Conservation (phyloP, 495 filamentous ascomycete genomes). For the Neurospora sp. region DNA sequence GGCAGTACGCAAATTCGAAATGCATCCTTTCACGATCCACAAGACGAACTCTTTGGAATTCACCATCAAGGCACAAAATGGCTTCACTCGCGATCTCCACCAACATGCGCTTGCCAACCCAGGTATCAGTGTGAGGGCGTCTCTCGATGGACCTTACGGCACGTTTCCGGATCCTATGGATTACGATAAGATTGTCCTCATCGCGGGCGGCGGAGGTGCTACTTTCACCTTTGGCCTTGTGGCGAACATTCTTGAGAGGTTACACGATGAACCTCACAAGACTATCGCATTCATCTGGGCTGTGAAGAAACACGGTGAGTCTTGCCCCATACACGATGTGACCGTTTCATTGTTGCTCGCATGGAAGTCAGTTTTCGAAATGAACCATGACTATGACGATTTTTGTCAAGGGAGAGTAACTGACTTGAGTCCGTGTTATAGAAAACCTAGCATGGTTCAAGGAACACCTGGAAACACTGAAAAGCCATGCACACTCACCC, state of each 20-base stretch:
- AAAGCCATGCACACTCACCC: conserved; percentile 29
- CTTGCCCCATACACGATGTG: background rate
- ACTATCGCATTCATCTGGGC: conserved; percentile 48
- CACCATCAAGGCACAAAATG: conserved; percentile 43
- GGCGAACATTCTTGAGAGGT: conserved; percentile 37
- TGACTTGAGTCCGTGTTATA: background rate
- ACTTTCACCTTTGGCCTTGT: conserved; percentile 48
- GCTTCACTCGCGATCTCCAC: conserved; percentile 46
- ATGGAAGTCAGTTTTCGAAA: background rate
- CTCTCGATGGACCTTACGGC: conserved; percentile 50
- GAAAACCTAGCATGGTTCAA: conserved; percentile 41
- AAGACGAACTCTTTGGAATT: conserved; percentile 42
- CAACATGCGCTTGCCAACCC: conserved; percentile 39
- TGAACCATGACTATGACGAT: background rate
- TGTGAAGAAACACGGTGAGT: conserved; percentile 38
- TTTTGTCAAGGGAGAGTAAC: background rate
- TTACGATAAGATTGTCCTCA: conserved; percentile 47
- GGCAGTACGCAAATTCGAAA: conserved; percentile 43
- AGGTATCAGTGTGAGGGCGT: conserved; percentile 36
- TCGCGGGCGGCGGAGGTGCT: conserved; percentile 49
- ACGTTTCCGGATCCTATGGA: conserved; percentile 44
- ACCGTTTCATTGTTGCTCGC: background rate
- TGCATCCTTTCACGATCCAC: conserved; percentile 55
- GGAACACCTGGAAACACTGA: conserved; percentile 35
- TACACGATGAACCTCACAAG: conserved; percentile 29